Conservation (phyloP, 2,329 filamentous ascomycete genomes). For the Zymoseptoria pseudotritici region DNA sequence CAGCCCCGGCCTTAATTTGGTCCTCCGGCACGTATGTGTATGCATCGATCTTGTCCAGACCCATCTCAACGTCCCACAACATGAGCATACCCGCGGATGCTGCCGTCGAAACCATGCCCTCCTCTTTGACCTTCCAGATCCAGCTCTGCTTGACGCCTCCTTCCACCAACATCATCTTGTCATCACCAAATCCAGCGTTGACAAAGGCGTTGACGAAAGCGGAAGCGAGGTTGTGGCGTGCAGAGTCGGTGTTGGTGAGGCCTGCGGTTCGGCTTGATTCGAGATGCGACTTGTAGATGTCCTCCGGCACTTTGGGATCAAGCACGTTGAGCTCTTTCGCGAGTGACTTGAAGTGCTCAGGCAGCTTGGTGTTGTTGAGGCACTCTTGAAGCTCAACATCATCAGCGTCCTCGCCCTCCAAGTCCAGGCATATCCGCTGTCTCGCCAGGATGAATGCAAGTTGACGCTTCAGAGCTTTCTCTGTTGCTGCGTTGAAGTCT, state of each 20-base stretch:
- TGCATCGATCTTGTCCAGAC: constrained; percentile 87
- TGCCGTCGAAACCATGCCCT: constrained; percentile 93
- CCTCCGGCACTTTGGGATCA: constrained; percentile 92
- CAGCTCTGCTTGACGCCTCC: constrained; percentile 76
- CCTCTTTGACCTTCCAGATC: constrained; percentile 99
- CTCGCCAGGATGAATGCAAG: constrained; percentile 87
- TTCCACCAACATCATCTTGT: constrained; percentile 95
- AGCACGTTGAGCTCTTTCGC: constrained; percentile 95
- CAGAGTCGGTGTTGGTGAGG: constrained; percentile 90
- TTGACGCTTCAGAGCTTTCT: constrained; percentile 81
- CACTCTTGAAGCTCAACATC: constrained; percentile 72
- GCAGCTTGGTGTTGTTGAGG: constrained; percentile 76
- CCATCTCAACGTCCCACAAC: constrained; percentile 88
- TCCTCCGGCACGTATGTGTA: constrained; percentile 81
- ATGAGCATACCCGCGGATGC: constrained; percentile 87
- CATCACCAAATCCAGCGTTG: constrained; percentile 88
- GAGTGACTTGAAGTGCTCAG: constrained; percentile 87
- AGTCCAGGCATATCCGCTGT: constrained; percentile 77
- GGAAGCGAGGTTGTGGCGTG: constrained; percentile 88
- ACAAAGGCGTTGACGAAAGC: constrained; percentile 96
- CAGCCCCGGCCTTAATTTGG: constrained; percentile 81
- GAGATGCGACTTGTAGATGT: constrained; percentile 98
- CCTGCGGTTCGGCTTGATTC: constrained; percentile 90
- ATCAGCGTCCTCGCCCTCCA: constrained; percentile 58
- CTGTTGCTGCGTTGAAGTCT: constrained; percentile 72